Conservation (phyloP, 163 green algal genomes). For the Coccomyxa subellipsoidea region DNA sequence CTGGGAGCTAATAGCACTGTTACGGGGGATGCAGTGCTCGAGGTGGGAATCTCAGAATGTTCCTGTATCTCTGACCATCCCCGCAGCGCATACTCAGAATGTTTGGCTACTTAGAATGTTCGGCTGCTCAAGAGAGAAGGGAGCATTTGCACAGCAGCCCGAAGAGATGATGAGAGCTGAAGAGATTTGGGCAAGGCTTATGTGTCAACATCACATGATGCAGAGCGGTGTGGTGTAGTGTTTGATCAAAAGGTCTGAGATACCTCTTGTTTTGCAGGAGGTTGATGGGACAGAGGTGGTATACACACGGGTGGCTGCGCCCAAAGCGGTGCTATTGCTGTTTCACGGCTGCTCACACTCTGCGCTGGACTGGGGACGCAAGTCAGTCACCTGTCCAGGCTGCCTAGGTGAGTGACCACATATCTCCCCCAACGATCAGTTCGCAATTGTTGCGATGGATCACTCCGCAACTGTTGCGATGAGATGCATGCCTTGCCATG, state of each 20-base stretch:
- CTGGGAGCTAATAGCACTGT: background rate
- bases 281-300: slow-evolving; percentile 7
- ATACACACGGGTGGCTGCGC: background rate
- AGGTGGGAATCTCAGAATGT: background rate
- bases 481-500: no score
- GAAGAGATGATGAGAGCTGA: no score
- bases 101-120: no score
- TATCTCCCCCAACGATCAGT: background rate
- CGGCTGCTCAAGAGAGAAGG: no score
- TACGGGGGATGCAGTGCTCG: background rate
- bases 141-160: no score
- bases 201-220: no score
- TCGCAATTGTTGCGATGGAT: no score
- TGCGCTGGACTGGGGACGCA: slow-evolving; percentile 50
- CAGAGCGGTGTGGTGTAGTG: no score
- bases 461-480: no score
- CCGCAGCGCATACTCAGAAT: no score
- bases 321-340: slow-evolving; percentile 45
- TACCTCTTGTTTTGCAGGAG: background rate
- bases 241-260: no score
- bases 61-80: background rate
- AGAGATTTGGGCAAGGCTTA: no score
- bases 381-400: slow-evolving; percentile 20
- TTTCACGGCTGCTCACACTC: slow-evolving; percentile 62
- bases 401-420: slow-evolving; percentile 41